Evolutionary conservation across 768 basidiomycete species (phyloP), one percentile per base, ranked within the genome.

Genomic region (Naganishia vishniacii): DNA sequence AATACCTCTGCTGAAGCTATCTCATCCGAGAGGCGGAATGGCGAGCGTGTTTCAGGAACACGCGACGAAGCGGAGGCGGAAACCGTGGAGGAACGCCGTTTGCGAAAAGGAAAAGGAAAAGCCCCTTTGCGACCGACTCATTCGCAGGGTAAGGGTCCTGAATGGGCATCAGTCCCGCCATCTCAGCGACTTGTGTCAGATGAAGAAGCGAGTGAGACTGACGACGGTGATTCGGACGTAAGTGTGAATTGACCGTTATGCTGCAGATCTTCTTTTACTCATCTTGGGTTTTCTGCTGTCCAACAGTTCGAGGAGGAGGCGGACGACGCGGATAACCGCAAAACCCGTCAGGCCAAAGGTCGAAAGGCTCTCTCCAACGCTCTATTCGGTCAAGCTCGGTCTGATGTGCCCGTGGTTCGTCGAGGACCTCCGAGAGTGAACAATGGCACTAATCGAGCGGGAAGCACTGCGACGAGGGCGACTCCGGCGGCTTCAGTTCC

Each of bases 151-250:
- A 12, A 44, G n/a, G 6, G 49, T 51, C 31, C 32, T n/a, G 13
- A 18, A n/a, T 20, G 49, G 32, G 31, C 18, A 23, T 26, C 53
- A 37, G 53, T 41, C 37, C n/a, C 5, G 23, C 23, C 53, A 2
- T 5, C 32, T 11, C 34, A 56, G 34, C 34, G 34, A n/a, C 53
- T 56, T 11, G 53, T 56, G 11, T 56, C 53, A 7, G 53, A 56
- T 6, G 53, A 41, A 9, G 37, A 56, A 25, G 15, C 20, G n/a
- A 41, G 53, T 26, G 3, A 40, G 12, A 26, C 42, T 8, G 11
- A 44, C 11, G 42, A 44, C 7, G n/a, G 18, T 44, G 42, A 44
- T 9, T 44, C n/a, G 11, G 42, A 44, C 5, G 42, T 44, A 20
- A 44, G 42, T 44, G 42, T 28, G 47, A 7, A 23, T 20, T 20